Evolutionary conservation across 768 basidiomycete species (phyloP), one percentile per base, ranked within the genome.

Genomic region (Russula earlei): DNA sequence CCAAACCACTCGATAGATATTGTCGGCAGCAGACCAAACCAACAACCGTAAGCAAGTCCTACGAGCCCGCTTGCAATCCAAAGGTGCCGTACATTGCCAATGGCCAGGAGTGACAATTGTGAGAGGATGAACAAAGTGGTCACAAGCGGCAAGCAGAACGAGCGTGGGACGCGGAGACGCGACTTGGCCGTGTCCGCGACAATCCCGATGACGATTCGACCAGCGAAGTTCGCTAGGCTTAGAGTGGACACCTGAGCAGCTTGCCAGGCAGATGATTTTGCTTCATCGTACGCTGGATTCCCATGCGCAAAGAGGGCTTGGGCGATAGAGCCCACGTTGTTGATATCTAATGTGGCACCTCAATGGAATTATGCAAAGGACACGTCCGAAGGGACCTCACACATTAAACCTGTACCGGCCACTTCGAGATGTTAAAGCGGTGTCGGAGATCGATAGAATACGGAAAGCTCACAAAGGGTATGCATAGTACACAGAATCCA

Each of bases 1-100:
- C 91, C 91, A 62, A 93, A 94, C 89, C 88, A 92, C 62, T 94
- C 92, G 24, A 93, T 76, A 49, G 80, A 75, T 29, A 94, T 75
- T n/a, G 84, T 82, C 0, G 89, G 87, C 64, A 79, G 76, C 41
- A 87, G 71, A 2, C 85, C 86, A 66, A 89, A 91, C 52, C 82
- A 65, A 47, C 80, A 76, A 4, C 91, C 91, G 62, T 92, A 86
- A 0, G 83, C 81, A 5, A 85, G 67, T 0, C 87, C 88, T 0
- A 89, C 68, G 12, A 75, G 55, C 4, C 68, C 70, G 24, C 74
- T 72, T 46, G 81, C 78, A 11, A 79, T 73, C 88, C 91, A 94
- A 2, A 95, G 74, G 44, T 77, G 64, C 19, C 72, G 65, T 22
- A 91, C 78, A 14, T 77, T 69, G n/a, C 78, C 74, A 5, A 86